A percentile compares a stretch with the other conserved stretches of the same genome.
These are phyloP conservation scores for Flagelloscypha sp. DNA, from an alignment of 768 basidiomycete species.

Conservation along the genomic window DNA sequence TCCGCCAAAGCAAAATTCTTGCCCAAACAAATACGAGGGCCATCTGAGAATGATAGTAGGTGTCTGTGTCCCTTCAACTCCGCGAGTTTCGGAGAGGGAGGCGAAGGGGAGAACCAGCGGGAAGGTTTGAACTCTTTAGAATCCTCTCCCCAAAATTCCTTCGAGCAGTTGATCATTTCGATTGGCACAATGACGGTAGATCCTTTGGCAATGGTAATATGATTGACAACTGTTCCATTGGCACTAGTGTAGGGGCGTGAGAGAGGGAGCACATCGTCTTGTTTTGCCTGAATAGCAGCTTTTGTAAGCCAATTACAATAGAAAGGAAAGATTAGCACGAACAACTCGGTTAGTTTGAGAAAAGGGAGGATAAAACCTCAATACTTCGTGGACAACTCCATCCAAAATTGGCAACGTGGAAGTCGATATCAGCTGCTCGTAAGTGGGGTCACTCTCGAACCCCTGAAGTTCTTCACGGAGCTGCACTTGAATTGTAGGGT, in stretches of 20 bases:
- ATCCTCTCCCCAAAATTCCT: conserved; percentile 52
- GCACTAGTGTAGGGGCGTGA: conserved; percentile 18
- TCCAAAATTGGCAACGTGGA: conserved; percentile 20
- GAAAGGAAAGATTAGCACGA: conserved; percentile 9
- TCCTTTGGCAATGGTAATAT: conserved; percentile 39
- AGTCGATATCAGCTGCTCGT: conserved; percentile 23
- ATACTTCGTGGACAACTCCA: conserved; percentile 31
- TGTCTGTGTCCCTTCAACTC: conserved; percentile 43
- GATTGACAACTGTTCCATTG: conserved; percentile 22
- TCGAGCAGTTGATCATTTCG: conserved; percentile 39
- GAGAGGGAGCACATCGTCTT: conserved; percentile 38
- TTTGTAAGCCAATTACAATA: not conserved
- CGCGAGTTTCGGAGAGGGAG: conserved; percentile 24
- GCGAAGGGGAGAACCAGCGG: conserved; percentile 44
- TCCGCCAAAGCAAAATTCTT: conserved; percentile 36
- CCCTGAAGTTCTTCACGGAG: conserved; percentile 23
- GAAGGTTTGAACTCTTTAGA: conserved; percentile 54
- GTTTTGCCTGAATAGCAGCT: conserved; percentile 17
- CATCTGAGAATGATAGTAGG: conserved; percentile 43
- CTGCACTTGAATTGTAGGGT: conserved; percentile 21
- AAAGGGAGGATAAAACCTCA: conserved; percentile 32
- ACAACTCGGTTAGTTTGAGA: conserved; percentile 27
- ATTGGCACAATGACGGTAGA: conserved; percentile 36
- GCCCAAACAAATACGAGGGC: conserved; percentile 43
- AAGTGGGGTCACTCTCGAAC: conserved; percentile 15